Evolutionary conservation across 192 early-diverging fungal species (phyloP).

Genomic region (Gamsiella multidivaricata): DNA sequence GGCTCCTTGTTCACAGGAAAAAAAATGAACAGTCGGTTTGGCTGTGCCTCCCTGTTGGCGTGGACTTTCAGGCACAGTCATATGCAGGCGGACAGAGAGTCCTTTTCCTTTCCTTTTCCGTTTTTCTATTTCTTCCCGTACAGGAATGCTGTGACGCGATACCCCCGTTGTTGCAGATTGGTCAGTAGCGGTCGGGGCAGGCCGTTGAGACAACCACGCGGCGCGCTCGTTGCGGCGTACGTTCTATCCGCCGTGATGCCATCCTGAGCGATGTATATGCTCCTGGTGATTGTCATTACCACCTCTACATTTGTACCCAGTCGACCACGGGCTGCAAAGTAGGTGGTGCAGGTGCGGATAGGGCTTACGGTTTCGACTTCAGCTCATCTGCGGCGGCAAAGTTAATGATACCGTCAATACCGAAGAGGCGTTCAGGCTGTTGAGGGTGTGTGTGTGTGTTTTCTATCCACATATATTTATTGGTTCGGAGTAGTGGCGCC

Average conservation of each 20-base stretch:
- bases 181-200: conserved; percentile 7
- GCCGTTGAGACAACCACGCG: conserved; percentile 35
- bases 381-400: conserved; percentile 14
- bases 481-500: neutral
- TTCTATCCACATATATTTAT: neutral
- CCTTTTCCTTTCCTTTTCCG: too few relatives aligned
- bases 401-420: neutral
- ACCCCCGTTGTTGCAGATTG: conserved; percentile 1
- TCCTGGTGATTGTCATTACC: conserved; percentile 31
- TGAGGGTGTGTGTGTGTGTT: neutral
- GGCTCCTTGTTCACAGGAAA: neutral
- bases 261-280: conserved; percentile 19
- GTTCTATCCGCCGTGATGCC: conserved; percentile 14
- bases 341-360: conserved; percentile 14
- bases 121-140: too few relatives aligned
- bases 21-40: too few relatives aligned
- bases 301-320: conserved; percentile 12
- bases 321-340: conserved; percentile 12
- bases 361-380: conserved; percentile 22
- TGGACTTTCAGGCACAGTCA: too few relatives aligned
- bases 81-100: too few relatives aligned
- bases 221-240: conserved; percentile 23
- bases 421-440: neutral
- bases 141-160: conserved; percentile 4
- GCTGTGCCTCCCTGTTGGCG: too few relatives aligned